Base-by-base conservation (phyloP, 2,329 filamentous ascomycete genomes). In the Xylaria hypoxylon region DNA sequence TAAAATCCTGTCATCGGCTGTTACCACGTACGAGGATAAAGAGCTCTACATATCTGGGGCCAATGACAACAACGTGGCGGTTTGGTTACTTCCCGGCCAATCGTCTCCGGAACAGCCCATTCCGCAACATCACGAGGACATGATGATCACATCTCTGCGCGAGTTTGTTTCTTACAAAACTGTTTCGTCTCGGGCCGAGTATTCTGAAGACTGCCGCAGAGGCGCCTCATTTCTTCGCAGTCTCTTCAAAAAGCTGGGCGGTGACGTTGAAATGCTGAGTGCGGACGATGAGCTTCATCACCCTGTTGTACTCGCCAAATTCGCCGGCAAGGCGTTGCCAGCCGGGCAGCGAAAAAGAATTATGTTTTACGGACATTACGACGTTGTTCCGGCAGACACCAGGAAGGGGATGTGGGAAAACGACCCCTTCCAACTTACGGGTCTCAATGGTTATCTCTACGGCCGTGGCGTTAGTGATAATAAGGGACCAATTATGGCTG, bases 381-480 rank as follows among this genome's bases (percentile, higher is more conserved):
- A 99, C 76, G 94, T 99, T 2, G 96, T 99, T 3, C 88, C 94
- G 0, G 96, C 96, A 0, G 93, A 97, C 71, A 90, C 91, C 42
- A 92, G 92, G 69, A 89, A 90, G 64, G 87, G 88, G 42, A 95
- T 93, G 71, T 99, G 96, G 96, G 86, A 88, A 44, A 89, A 89
- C 1, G 92, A 98, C 69, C 96, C 96, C 0, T 99, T 98, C 77
- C 86, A 90, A n/a, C 86, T 98, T 75, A 91, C 91, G 57, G 96
- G 96, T 3, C 88, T 93, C 62, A 94, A 97, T 73, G 95, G 96
- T 0, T 98, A 95, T 77, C 83, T 98, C 1, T 98, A 99, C 71
- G 96, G 96, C 2, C 92, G 96, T 73, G 96, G 96, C n/a, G 92
- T 96, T 15, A 96, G 94, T 53, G 96, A 99, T 79, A 98, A 99